These are phyloP conservation scores for Mycena albidolilacea DNA, from an alignment of 768 basidiomycete genomes.

Conservation along the genomic window DNA sequence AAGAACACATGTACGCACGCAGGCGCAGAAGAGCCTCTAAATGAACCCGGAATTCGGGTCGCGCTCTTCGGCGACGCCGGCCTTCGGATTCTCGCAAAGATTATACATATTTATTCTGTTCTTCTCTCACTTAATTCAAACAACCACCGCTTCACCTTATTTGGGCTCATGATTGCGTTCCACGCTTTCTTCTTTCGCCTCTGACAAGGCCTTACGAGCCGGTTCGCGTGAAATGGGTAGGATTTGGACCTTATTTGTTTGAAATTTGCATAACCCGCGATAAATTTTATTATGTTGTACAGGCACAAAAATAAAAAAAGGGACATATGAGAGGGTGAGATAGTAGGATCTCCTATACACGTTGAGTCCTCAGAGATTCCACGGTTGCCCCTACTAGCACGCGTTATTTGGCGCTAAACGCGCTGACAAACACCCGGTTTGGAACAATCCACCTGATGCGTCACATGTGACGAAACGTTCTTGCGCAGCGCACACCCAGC, in stretches of 20 bases:
- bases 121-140: not conserved
- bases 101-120: not conserved
- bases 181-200: not conserved
- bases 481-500: no score
- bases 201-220: not conserved
- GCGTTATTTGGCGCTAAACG: no score
- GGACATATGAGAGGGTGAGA: not conserved
- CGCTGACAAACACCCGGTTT: no score
- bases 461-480: no score
- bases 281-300: not conserved
- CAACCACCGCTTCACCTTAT: not conserved
- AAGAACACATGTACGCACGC: no score
- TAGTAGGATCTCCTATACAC: no score
- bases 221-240: not conserved
- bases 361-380: no score
- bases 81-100: not conserved
- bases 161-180: no score
- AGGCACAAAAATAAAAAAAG: not conserved
- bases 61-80: not conserved
- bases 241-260: not conserved
- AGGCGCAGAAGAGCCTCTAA: no score
- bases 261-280: not conserved
- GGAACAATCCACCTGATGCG: no score
- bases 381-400: no score
- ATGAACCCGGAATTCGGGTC: no score